Evolutionary conservation across 2,329 filamentous ascomycete species (phyloP), one percentile per base, ranked within the genome.

Genomic region (Fusarium sp.): DNA sequence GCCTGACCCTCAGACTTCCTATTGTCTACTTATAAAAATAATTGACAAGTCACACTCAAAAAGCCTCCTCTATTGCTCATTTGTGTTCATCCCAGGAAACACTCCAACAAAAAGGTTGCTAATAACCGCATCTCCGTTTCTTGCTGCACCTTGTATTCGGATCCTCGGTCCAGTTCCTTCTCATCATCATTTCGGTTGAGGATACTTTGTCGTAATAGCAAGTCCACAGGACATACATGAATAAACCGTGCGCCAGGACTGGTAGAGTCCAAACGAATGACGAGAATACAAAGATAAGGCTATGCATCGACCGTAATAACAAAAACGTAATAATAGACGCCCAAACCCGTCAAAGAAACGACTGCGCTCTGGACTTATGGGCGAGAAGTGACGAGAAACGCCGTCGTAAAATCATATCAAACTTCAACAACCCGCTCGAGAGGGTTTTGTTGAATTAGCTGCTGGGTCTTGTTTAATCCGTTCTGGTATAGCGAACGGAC

Each of bases 401-500:
- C 47, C 58, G 44, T 65, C 65, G 62, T 72, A 52, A 54, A 71
- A 66, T 60, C 37, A 45, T 57, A 46, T 73, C 64, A 76, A 50
- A 73, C 64, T 65, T 76, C 71, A 39, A 77, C 65, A 23, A 72
- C 64, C 50, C 70, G 74, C 25, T 70, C 72, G 14, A 71, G 68
- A 23, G 64, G 62, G 22, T 62, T 71, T 35, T 73, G 69, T 47
- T 73, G 72, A 37, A 75, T 68, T 58, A 74, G 56, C 25, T 78
- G 71, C 30, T 74, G 67, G 23, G 71, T 74, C 53, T 62, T 72
- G 27, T 56, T 62, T n/a, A 73, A 67, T 48, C 75, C 75, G 39
- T 71, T 72, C 39, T 77, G 74, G 17, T 73, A 67, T 37, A 79
- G 66, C 17, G 78, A 75, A 30, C 75, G 76, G 32, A 73, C 64